Base-by-base conservation (phyloP, 176 grass and related monocot species). In the Lolium rigidum region DNA sequence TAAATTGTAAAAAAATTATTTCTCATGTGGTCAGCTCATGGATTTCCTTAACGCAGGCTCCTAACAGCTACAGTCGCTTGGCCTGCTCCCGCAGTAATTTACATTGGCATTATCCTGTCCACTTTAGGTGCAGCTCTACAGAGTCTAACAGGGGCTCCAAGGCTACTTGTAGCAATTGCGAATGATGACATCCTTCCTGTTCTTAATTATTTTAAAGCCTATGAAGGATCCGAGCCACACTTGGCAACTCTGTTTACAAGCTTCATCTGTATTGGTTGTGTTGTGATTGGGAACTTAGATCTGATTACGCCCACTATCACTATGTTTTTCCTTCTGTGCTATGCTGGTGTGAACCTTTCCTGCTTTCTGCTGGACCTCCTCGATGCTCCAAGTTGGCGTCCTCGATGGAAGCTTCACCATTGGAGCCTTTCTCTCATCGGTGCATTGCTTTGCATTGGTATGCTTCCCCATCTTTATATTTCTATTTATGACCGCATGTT, bases 341-440 rank as follows among this genome's bases (percentile, higher is more conserved):
- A 95, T 91, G 91, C 91, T 63, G 96, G 96, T 84, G 96, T 98
- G 49, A 98, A 98, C 79, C 70, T 98, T 67, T 95, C 93, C 48
- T 95, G 96, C 85, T 98, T 98, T 91, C 87, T 98, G 16, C 81
- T 98, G 31, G 96, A 98, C 87, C 86, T 98, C 66, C 96, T 98
- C 48, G 96, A 98, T 91, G 96, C 96, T 87, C 96, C 96, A 86
- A 98, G 96, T 56, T 98, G 96, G 96, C 93, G 96, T 14, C 96
- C 96, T 60, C 88, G 96, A 85, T 98, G 96, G 96, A 98, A 95
- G 78, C 86, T 95, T 63, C 96, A 98, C 75, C 96, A 98, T 66
- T 98, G 93, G 96, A 91, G 93, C 78, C 83, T 98, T 59, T 98
- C 96, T 60, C 93, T 98, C 84, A 51, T 98, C 0, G 93, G 96